These are phyloP conservation scores for Hymenoscyphus scutula DNA, from an alignment of 2,329 filamentous ascomycete species.

Conservation along the genomic window DNA sequence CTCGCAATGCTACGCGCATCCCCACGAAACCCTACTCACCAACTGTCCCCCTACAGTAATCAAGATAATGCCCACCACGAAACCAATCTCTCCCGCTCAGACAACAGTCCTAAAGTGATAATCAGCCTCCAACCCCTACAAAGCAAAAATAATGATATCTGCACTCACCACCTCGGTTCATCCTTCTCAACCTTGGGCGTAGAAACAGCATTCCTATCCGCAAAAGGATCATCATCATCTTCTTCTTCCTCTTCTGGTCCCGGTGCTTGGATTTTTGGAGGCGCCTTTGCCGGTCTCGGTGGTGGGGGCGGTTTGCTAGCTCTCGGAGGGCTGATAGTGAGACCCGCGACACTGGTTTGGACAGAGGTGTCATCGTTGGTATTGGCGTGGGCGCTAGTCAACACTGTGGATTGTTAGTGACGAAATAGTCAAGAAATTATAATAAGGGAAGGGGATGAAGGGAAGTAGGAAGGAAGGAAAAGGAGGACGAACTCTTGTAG, in stretches of 20 bases:
- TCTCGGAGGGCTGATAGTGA: constrained; percentile 23
- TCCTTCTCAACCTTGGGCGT: constrained; percentile 29
- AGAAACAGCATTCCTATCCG: constrained; percentile 36
- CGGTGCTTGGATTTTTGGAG: constrained; percentile 32
- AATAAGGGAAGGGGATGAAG: too few species aligned
- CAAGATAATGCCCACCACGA: too few species aligned
- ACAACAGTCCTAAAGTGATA: too few species aligned
- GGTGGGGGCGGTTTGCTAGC: constrained; percentile 24
- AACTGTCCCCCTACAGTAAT: too few species aligned
- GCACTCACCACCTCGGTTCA: constrained; percentile 28
- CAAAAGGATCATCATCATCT: constrained; percentile 39
- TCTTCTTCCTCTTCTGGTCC: constrained; percentile 34
- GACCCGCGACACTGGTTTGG: constrained; percentile 24
- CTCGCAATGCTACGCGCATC: too few species aligned
- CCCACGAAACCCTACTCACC: too few species aligned
- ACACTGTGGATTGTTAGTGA: constrained; percentile 22
- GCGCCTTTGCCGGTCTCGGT: constrained; percentile 32
- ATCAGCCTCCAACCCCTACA: too few species aligned
- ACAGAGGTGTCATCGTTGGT: constrained; percentile 23
- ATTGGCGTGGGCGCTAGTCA: constrained; percentile 29
- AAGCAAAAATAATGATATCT: too few species aligned
- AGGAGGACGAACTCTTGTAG: constrained; percentile 52
- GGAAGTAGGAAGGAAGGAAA: background rate
- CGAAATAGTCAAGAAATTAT: too few species aligned
- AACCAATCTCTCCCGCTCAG: too few species aligned